Base-by-base conservation (phyloP, 2,329 filamentous ascomycete species). In the Elsinoe ampelina region DNA sequence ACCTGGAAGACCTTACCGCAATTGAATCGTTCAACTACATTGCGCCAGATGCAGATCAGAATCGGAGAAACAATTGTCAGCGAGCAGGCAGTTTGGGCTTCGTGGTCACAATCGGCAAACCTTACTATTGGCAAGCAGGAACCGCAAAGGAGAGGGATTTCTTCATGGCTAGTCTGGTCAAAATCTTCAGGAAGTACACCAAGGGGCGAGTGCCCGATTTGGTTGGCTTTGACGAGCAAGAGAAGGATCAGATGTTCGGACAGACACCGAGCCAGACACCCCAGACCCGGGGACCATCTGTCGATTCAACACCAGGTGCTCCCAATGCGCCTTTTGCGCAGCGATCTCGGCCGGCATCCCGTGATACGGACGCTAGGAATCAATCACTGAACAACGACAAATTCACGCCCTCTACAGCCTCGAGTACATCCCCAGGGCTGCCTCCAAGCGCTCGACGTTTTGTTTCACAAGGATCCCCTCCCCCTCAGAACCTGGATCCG, bases 121-220 rank as follows among this genome's bases (percentile, higher is more conserved):
- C 90, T 0, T 98, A 98, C 72, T 98, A 93, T 71, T 98, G 93
- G 93, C 84, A 95, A 71, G 90, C 93, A 34, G 85, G 89, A 62
- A 93, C 89, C 0, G 81, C 88, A 55, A 96, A 96, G 74, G 93
- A 98, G 73, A 97, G 96, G 77, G 92, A 95, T 68, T 97, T 97
- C 73, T 98, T 98, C 72, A 93, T 98, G 66, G 90, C 88, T 34
- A 96, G 91, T 71, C 74, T 97, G 63, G 83, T 97, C 67, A 98
- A 97, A 72, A 96, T 98, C 62, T 98, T 88, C 70, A 85, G 85
- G 65, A 98, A 97, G 72, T 98, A 97, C 68, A 97, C 93, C 0
- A 87, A 89, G 26, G 92, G 92, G 11, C 86, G 85, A 65, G 73
- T 83, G 32, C 93, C 93, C 1, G 81, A 87, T 58, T 77, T 98